Conservation (phyloP, 345 rosid genomes). For the Iberis pinnata region DNA sequence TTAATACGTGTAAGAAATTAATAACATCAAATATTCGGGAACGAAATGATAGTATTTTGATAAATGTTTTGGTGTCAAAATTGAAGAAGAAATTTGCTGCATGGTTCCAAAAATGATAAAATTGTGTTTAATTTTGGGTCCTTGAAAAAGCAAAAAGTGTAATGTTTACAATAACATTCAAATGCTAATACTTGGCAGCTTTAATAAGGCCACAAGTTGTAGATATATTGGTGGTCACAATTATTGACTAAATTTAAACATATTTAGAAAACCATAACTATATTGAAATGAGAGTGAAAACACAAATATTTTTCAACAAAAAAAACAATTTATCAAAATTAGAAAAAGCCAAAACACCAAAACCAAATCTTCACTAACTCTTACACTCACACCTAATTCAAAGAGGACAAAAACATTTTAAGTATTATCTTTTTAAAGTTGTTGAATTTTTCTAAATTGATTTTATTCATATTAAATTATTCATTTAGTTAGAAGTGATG, state of each 20-base stretch:
- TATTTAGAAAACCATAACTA: constrained; percentile 2
- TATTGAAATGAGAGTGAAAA: neutral
- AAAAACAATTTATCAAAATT: neutral
- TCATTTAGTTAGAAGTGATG: constrained; percentile 2
- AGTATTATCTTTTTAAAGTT: neutral
- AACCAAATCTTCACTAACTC: constrained; percentile 26
- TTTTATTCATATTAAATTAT: neutral
- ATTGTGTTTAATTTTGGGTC: neutral
- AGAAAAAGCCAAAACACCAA: constrained; percentile 17
- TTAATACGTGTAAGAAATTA: too few relatives aligned
- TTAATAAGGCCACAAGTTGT: constrained; percentile 1
- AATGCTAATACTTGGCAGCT: constrained; percentile 10
- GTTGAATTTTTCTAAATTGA: constrained; percentile 1
- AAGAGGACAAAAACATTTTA: constrained; percentile 5
- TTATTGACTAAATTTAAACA: neutral
- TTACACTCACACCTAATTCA: constrained; percentile 12
- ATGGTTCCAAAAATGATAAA: neutral
- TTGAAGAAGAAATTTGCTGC: neutral
- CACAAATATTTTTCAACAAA: constrained; percentile 12
- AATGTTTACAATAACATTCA: neutral
- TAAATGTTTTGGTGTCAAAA: neutral
- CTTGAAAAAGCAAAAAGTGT: neutral
- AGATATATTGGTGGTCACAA: constrained; percentile 2
- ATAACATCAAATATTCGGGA: too few relatives aligned
- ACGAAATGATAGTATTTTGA: too few relatives aligned